Percentiles rank a stretch among this genome's conserved stretches.
Conservation (phyloP, 345 rosid species). For the Populus pruinosa region DNA sequence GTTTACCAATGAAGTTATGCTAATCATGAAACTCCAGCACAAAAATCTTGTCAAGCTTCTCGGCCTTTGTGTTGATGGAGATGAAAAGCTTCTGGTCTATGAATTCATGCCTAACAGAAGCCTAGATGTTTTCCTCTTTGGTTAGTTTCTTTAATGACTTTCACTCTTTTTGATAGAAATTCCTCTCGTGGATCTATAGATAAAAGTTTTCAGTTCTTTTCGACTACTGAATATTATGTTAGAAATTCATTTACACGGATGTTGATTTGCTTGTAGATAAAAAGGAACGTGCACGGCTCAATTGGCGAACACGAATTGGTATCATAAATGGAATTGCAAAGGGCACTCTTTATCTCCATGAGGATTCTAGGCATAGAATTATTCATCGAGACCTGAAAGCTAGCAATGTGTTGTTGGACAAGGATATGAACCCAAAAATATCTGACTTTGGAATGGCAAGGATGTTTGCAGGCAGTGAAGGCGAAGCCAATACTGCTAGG, state of each 20-base stretch:
- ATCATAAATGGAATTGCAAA: conserved; percentile 35
- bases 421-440: conserved; percentile 52
- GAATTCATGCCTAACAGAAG: conserved; percentile 60
- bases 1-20: conserved; percentile 37
- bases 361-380: conserved; percentile 50
- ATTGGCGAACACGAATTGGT: conserved; percentile 23
- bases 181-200: background rate
- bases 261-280: conserved; percentile 17
- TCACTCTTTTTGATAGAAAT: background rate
- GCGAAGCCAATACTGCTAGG: conserved; percentile 37
- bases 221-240: background rate
- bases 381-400: conserved; percentile 61
- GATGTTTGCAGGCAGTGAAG: conserved; percentile 35
- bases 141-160: conserved; percentile 23
- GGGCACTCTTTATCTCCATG: conserved; percentile 42
- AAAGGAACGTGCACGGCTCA: conserved; percentile 13
- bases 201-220: background rate
- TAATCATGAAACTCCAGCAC: conserved; percentile 50
- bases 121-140: conserved; percentile 40
- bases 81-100: conserved; percentile 44
- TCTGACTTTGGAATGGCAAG: conserved; percentile 66
- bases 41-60: conserved; percentile 52
- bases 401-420: conserved; percentile 48
- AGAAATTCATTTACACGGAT: background rate
- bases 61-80: conserved; percentile 42